Conservation (phyloP, 441 rosid species). For the Kokia cookei region DNA sequence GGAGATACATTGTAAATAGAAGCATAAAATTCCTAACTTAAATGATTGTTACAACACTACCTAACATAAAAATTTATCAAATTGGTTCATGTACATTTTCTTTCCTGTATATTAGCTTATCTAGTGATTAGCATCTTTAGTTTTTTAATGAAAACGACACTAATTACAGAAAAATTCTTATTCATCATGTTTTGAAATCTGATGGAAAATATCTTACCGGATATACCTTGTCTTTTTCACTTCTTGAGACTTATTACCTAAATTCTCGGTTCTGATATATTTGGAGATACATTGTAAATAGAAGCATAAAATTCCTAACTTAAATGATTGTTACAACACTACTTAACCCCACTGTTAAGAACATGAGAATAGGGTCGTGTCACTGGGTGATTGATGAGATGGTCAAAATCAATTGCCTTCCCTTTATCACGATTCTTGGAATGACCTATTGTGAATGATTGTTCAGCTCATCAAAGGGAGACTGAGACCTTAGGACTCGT, state of each 20-base stretch:
- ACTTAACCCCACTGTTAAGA: too few species aligned
- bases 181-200: not conserved
- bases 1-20: not conserved
- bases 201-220: not conserved
- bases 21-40: too few species aligned
- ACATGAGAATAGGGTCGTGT: too few species aligned
- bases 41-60: too few species aligned
- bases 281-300: not conserved
- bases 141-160: not conserved
- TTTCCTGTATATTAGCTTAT: not conserved
- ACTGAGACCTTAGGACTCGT: too few species aligned
- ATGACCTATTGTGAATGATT: too few species aligned
- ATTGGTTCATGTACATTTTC: conserved; percentile 68
- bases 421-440: too few species aligned
- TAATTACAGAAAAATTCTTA: not conserved
- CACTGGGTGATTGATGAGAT: too few species aligned
- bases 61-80: conserved; percentile 59
- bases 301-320: too few species aligned
- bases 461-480: too few species aligned
- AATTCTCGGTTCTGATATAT: not conserved
- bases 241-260: not conserved
- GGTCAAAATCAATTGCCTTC: too few species aligned
- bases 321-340: too few species aligned
- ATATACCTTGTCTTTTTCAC: not conserved
- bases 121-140: not conserved